Evolutionary conservation across 148 eudicot species (phyloP).

Genomic region (Rhododendron kiyosumense): DNA sequence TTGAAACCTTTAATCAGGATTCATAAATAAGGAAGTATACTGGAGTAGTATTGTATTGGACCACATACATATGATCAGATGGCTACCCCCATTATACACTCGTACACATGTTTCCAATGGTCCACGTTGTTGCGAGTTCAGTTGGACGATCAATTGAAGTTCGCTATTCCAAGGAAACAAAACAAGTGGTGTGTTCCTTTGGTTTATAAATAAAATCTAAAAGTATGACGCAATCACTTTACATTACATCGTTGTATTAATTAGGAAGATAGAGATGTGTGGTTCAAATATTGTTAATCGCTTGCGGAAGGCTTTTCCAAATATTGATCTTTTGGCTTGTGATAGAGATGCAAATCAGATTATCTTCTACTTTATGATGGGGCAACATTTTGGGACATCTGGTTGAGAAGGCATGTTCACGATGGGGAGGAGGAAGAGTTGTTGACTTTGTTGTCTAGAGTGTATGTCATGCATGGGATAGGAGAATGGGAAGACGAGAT

Average conservation of each 20-base stretch:
- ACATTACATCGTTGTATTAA: background rate
- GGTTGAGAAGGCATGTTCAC: background rate
- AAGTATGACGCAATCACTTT: background rate
- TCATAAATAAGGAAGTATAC: background rate
- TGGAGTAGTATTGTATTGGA: background rate
- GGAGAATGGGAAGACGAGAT: background rate
- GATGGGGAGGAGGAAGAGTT: background rate
- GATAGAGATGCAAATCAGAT: no score
- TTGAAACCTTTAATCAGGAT: background rate
- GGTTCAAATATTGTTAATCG: no score
- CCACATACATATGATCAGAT: background rate
- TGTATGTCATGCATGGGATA: background rate
- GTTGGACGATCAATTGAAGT: background rate
- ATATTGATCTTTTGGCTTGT: background rate
- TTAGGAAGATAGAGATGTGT: background rate
- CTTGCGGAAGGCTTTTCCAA: background rate
- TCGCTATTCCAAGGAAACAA: background rate
- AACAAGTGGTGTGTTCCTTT: background rate
- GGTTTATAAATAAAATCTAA: background rate
- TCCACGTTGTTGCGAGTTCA: background rate
- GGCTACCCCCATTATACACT: background rate
- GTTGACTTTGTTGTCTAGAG: background rate
- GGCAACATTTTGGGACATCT: no score
- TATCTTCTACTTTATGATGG: no score
- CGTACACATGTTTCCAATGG: background rate